Base-by-base conservation (phyloP, 495 filamentous ascomycete species). In the Trichoderma parareesei region DNA sequence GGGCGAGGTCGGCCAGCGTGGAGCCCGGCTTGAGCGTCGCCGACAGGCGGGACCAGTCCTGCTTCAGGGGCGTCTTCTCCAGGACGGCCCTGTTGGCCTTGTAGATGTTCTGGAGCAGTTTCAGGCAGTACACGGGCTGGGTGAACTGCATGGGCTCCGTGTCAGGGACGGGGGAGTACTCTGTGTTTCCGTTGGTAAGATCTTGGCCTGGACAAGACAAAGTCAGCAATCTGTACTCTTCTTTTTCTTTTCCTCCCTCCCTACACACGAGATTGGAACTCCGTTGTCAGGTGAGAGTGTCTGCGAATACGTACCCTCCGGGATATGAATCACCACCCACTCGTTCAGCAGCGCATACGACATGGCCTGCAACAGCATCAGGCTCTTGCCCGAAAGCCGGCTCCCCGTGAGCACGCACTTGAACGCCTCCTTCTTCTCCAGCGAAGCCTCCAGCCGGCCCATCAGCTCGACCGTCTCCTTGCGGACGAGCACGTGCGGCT, bases 251-350 rank as follows among this genome's bases (percentile, higher is more conserved):
- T 61, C 60, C n/a, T 35, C 61, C 49, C 41, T 38, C 33, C 2
- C 40, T 8, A 18, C 40, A 18, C 27, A 27, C n/a, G 8, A 20
- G 20, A 8, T 11, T 3, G 62, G 20, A 59, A 66, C 16, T 61
- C 20, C 16, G 8, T 42, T 44, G 38, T 37, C 62, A 38, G 13
- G 13, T 61, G 41, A 49, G 20, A 67, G 27, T 27, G 27, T 27
- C 27, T 27, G 27, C 27, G 27, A 27, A 27, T 27, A 27, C 77
- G 69, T 80, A 95, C 93, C 89, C 72, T 98, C 92, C n/a, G 94
- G 93, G 62, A 97, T 82, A 67, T 90, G 87, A 62, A 98, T 80
- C 11, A 98, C 93, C 41, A 96, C 81, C 92, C 92, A 97, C 18
- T 88, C 82, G 72, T 89, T 92, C 68, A 91, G 71, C 68, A 92